phyloP scores from a whole-genome alignment of 208 protist genomes.

The Angomonas ambiguus region DNA sequence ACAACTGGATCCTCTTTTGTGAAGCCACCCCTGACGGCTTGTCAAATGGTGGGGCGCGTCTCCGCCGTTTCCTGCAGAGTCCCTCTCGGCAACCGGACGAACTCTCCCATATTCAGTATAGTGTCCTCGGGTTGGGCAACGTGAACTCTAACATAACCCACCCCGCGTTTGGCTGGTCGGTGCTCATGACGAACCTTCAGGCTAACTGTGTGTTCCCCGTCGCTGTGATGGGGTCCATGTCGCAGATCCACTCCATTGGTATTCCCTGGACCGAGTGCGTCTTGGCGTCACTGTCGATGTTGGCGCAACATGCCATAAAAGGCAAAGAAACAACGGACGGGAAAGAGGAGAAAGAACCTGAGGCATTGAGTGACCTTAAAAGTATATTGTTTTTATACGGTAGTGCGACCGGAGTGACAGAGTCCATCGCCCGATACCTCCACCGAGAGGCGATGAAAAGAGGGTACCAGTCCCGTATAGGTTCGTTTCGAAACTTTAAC shows the following conservation, averaged over 20 bases:
- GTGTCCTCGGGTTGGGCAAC: constrained; percentile 31
- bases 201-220: constrained; percentile 52
- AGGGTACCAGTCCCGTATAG: constrained; percentile 35
- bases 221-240: constrained; percentile 42
- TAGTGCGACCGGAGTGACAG: constrained; percentile 39
- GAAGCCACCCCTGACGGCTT: constrained; percentile 25
- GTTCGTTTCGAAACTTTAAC: constrained; percentile 37
- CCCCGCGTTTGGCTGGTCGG: constrained; percentile 30
- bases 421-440: constrained; percentile 53
- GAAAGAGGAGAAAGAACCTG: background rate
- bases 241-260: constrained; percentile 37
- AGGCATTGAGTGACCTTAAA: background rate
- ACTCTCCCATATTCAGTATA: constrained; percentile 37
- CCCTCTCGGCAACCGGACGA: constrained; percentile 28
- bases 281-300: constrained; percentile 28
- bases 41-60: constrained; percentile 23
- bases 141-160: constrained; percentile 18
- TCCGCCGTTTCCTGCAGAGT: constrained; percentile 31
- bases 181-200: constrained; percentile 30
- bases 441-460: constrained; percentile 35
- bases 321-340: background rate
- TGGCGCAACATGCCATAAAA: background rate
- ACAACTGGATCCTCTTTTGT: constrained; percentile 45
- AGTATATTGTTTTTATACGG: constrained; percentile 55
- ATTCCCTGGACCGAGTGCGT: constrained; percentile 43